Base-by-base conservation (phyloP, 2,329 filamentous ascomycete genomes). In the Immersiporthe knoxdaviesiana region DNA sequence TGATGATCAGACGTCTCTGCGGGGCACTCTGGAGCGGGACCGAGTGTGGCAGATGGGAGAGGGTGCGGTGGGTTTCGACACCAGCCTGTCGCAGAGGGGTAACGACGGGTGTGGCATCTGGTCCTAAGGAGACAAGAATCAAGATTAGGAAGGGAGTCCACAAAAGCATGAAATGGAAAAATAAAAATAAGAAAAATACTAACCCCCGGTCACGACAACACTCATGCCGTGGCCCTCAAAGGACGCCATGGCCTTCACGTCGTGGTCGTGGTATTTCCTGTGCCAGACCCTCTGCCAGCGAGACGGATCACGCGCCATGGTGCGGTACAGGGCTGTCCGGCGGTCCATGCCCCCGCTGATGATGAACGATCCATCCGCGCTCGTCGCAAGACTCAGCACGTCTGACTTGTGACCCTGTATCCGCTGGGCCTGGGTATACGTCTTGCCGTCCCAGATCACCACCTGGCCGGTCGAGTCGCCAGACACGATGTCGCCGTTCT, bases 381-480 rank as follows among this genome's bases (percentile, higher is more conserved):
- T 97, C 39, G 90, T 88, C 2, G 93, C 90, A n/a, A 99, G 84
- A 77, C 94, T 95, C 70, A 99, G 84, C 5, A 97, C 91, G 80
- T 99, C 96, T 59, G 95, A 93, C 73, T 93, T 90, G 77, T 99
- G 96, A 35, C 91, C 90, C 76, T 94, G 90, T 67, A 99, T 88
- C 64, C 94, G 87, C 77, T 99, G 96, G 47, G 89, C 86, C 74
- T 97, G 89, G 5, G 94, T 94, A 78, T 95, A 97, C 66, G 93
- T 97, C 81, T 92, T 94, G 68, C 93, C 93, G 77, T 97, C 93
- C 91, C 94, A 99, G 77, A 98, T 92, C 73, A 93, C 90, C 54
- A 99, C 86, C 77, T 98, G 94, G 41, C 96, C 96, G 6, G 94
- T 94, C 3, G 96, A 98, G 78, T 99, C 96, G 64, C 93, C 96